These are phyloP conservation scores for Taxawa tesnikishii DNA, from an alignment of 2,329 filamentous ascomycete genomes.

Conservation along the genomic window DNA sequence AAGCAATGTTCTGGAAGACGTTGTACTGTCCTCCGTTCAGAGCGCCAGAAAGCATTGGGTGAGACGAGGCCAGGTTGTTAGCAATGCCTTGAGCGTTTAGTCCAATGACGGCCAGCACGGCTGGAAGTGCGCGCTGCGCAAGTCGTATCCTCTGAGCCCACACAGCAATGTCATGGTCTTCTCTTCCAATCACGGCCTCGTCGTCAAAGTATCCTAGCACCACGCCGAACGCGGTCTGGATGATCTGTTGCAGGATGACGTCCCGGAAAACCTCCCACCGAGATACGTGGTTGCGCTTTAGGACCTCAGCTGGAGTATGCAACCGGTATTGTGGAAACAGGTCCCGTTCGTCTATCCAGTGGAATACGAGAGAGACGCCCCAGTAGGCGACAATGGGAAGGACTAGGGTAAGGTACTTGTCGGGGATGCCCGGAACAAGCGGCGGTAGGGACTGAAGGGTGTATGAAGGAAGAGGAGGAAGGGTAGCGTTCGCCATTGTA, in stretches of 20 bases:
- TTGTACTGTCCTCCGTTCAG: conserved; percentile 76
- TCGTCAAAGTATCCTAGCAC: conserved; percentile 61
- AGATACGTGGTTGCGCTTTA: conserved; percentile 75
- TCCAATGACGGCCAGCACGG: conserved; percentile 57
- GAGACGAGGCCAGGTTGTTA: conserved; percentile 57
- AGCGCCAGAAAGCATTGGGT: conserved; percentile 63
- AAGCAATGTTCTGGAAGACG: conserved; percentile 19
- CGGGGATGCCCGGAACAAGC: conserved; percentile 65
- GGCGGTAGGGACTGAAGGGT: conserved; percentile 56
- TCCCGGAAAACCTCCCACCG: conserved; percentile 79
- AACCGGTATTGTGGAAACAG: conserved; percentile 83
- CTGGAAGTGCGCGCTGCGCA: conserved; percentile 65
- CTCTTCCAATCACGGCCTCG: conserved; percentile 60
- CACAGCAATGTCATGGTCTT: conserved; percentile 75
- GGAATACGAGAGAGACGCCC: conserved; percentile 73
- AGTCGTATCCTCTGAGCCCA: conserved; percentile 78
- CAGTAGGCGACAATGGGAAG: conserved; percentile 80
- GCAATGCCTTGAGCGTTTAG: conserved; percentile 65
- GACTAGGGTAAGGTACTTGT: conserved; percentile 65
- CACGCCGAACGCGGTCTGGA: conserved; percentile 65
- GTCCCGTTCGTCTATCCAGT: conserved; percentile 74
- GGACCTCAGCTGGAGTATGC: conserved; percentile 85
- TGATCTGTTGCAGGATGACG: conserved; percentile 81
- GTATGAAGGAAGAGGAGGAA: conserved; percentile 82
- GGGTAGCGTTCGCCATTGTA: conserved; percentile 31